Evolutionary conservation across 1,284 basidiomycete species (phyloP), one percentile per base, ranked within the genome.

Genomic region (Inonotus hispidus): DNA sequence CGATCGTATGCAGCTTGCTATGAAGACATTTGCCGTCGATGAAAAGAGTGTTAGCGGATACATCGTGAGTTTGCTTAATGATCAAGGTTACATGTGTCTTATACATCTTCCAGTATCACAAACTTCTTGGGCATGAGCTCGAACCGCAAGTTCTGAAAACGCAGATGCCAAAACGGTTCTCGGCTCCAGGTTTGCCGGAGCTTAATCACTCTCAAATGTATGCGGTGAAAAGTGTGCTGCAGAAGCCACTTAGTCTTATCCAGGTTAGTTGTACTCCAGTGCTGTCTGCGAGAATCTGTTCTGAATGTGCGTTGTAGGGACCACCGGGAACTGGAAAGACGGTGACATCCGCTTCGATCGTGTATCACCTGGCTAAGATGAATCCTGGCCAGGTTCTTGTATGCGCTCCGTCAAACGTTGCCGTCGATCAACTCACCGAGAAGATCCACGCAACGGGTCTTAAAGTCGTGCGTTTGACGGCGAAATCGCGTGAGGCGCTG

Each of bases 171-270:
- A 96, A 95, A 73, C 85, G 92, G 21, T 98, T 99, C 74, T 97
- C 95, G 2, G 97, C 96, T 0, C 96, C 96, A 2, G 94, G 95
- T 43, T 86, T 99, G 47, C 97, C 97, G 2, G 97, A 99, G 73
- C 87, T 99, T 68, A 99, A 99, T 70, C 95, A 98, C 72, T 98
- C 95, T 39, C 97, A 99, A 73, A 98, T 99, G 90, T 95, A 92
- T 72, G 97, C 97, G 0, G 97, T 99, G 71, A 99, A 98, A 79
- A 94, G 92, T 66, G 97, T 99, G 3, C 79, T 99, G 19, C 95
- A 99, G 74, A 98, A 98, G 74, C 97, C 96, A n/a, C 83, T 99
- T 61, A 95, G 92, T 70, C 81, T 99, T 61, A 99, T 99, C 68
- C 95, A 98, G 68, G 75, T 35, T 53, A 38, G 27, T 38, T 6